Base-by-base conservation (phyloP, 805 yeast species). In the Lipomyces orientalis region DNA sequence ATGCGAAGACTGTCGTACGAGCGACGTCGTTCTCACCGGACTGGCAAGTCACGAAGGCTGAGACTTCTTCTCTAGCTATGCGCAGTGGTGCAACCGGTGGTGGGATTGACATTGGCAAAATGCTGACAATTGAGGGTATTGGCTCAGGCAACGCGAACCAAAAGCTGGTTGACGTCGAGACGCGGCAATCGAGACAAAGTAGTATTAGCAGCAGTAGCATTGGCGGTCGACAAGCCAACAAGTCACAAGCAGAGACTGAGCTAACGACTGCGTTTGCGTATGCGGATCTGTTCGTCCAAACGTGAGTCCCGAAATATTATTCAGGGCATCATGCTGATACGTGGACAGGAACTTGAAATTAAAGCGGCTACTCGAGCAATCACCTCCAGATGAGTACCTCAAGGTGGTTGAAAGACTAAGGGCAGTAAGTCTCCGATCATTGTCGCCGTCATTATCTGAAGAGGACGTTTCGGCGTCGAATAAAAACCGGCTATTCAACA, bases 41-140 rank as follows among this genome's bases (percentile, higher is more conserved):
- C 25, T 80, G 81, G 81, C 82, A 80, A 64, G 76, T 79, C 37
- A 67, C 75, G 8, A 69, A 72, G 54, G 77, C 73, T 16, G 39
- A 73, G 25, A 66, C 66, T 7, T 62, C 73, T 10, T 54, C 70
- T 2, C 62, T 69, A 7, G 71, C 69, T 6, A 54, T 69, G 60
- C 67, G 66, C 60, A 39, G 49, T 31, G 58, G 37, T 8, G 58
- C 46, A n/a, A 29, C 19, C 54, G 46, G 56, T 31, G 59, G 57
- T 6, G 37, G 43, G 7, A 61, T 29, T n/a, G 64, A 64, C 33
- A 64, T 61, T 33, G 66, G 70, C 19, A 54, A 59, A 31, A 65
- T 67, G 69, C 65, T 71, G 35, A 64, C 66, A 31, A 70, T 71
- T 34, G 69, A 70, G 46, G 73, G 73, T 29, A 64, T 69, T 54